These are phyloP conservation scores for Astrothelium subdiscretum DNA, from an alignment of 495 filamentous ascomycete species.

Conservation along the genomic window DNA sequence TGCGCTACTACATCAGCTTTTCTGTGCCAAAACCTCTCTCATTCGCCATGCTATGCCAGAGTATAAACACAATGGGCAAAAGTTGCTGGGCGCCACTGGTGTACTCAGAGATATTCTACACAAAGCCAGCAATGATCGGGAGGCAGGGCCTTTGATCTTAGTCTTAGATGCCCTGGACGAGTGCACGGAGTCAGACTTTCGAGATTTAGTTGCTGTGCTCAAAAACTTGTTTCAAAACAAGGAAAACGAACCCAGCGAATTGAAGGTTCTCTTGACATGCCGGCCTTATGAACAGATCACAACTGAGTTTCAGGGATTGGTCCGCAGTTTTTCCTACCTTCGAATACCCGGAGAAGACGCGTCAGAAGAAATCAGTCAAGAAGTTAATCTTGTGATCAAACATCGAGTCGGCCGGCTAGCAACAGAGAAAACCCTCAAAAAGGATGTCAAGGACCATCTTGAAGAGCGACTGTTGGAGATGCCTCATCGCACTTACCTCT, in stretches of 20 bases:
- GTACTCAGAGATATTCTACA: background rate
- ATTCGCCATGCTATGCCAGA: background rate
- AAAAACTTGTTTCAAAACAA: background rate
- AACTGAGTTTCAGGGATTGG: background rate
- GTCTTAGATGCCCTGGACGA: background rate
- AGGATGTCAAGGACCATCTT: conserved; percentile 1
- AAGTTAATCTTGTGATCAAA: conserved; percentile 9
- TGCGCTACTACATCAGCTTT: conserved; percentile 12
- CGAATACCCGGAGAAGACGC: background rate
- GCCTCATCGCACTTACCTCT: conserved; percentile 8
- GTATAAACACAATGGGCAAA: background rate
- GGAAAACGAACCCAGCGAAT: background rate
- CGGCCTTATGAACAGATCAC: conserved; percentile 9
- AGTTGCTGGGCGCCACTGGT: background rate
- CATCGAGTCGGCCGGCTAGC: background rate
- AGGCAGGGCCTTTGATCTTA: background rate
- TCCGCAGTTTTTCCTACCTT: background rate
- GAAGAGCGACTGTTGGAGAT: background rate
- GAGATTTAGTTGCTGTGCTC: background rate
- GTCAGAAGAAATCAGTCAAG: conserved; percentile 5
- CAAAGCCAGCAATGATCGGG: background rate
- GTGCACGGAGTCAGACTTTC: background rate
- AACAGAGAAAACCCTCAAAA: background rate
- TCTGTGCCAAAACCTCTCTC: conserved; percentile 5
- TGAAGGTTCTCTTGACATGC: conserved; percentile 9